A percentile compares a stretch with the other conserved stretches of the same genome.
Evolutionary conservation across 768 basidiomycete genomes (phyloP).

Genomic region (Boletus edulis): DNA sequence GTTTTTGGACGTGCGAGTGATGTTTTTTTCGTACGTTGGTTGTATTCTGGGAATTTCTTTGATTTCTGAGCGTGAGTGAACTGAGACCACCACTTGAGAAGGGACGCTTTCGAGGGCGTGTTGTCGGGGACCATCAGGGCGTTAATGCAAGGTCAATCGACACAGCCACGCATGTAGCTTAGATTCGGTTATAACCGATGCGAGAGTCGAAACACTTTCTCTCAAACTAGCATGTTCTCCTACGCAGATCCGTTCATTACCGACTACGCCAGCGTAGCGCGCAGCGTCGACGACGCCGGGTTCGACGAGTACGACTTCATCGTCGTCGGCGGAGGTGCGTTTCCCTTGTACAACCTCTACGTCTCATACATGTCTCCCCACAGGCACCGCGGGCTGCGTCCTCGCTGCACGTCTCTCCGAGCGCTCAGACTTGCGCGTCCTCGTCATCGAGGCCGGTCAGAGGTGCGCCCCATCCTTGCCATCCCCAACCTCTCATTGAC

Average conservation of each 20-base stretch:
- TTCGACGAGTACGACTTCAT: slow-evolving; percentile 46
- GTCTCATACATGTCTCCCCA: background rate
- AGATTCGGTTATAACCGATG: too few relatives aligned
- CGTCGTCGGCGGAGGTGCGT: slow-evolving; percentile 52
- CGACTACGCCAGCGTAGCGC: background rate
- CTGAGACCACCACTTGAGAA: slow-evolving; percentile 82
- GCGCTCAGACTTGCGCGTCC: slow-evolving; percentile 32
- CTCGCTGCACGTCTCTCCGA: slow-evolving; percentile 45
- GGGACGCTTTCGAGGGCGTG: slow-evolving; percentile 48
- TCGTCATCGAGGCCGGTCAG: slow-evolving; percentile 38
- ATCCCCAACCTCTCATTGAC: background rate
- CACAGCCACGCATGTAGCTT: too few relatives aligned
- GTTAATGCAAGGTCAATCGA: background rate
- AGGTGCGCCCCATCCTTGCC: slow-evolving; percentile 40
- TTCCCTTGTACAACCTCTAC: fast-evolving
- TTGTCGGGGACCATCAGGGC: slow-evolving; percentile 29
- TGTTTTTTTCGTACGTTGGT: slow-evolving; percentile 35
- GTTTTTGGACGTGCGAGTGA: background rate
- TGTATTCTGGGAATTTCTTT: slow-evolving; percentile 53
- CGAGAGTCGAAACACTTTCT: too few relatives aligned
- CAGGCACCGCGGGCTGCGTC: slow-evolving; percentile 45
- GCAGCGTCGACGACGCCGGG: slow-evolving; percentile 1
- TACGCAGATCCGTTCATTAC: background rate
- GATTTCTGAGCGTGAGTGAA: slow-evolving; percentile 64
- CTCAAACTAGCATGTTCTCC: too few relatives aligned